A percentile compares a stretch with the other conserved stretches of the same genome.
Conservation (phyloP, 371 early-diverging fungal species). For the Apophysomyces elegans region DNA sequence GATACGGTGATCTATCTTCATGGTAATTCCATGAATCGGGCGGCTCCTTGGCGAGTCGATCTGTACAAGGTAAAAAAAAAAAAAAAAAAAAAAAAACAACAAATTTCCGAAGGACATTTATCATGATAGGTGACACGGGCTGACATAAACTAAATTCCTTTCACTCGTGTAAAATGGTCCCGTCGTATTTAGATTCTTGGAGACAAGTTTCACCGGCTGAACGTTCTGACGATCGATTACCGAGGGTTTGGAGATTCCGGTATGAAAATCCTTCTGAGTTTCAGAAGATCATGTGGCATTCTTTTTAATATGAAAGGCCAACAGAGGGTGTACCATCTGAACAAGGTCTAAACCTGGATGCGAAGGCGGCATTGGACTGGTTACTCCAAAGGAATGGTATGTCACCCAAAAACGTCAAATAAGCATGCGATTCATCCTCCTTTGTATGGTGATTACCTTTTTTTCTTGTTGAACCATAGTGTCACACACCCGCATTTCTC, state of each 20-base stretch:
- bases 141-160: neutral
- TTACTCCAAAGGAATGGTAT: slow-evolving; percentile 37
- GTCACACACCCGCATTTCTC: slow-evolving; percentile 31
- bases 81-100: too few species aligned
- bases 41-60: slow-evolving; percentile 49
- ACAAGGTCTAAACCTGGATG: slow-evolving; percentile 40
- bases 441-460: too few species aligned
- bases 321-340: slow-evolving; percentile 50
- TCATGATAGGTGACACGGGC: neutral
- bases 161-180: too few species aligned
- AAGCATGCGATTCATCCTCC: neutral
- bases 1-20: slow-evolving; percentile 52
- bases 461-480: slow-evolving; percentile 21
- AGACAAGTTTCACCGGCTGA: slow-evolving; percentile 35
- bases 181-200: slow-evolving; percentile 13
- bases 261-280: slow-evolving; percentile 13
- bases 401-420: neutral
- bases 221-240: slow-evolving; percentile 50
- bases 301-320: neutral
- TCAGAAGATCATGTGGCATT: neutral
- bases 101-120: neutral
- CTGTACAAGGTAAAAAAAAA: slow-evolving; percentile 45
- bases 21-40: slow-evolving; percentile 50
- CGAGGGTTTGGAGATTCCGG: slow-evolving; percentile 56
- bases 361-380: slow-evolving; percentile 43